Evolutionary conservation across 306 rosid species (phyloP), one percentile per base, ranked within the genome.

Genomic region (Cucurbita ficifolia): DNA sequence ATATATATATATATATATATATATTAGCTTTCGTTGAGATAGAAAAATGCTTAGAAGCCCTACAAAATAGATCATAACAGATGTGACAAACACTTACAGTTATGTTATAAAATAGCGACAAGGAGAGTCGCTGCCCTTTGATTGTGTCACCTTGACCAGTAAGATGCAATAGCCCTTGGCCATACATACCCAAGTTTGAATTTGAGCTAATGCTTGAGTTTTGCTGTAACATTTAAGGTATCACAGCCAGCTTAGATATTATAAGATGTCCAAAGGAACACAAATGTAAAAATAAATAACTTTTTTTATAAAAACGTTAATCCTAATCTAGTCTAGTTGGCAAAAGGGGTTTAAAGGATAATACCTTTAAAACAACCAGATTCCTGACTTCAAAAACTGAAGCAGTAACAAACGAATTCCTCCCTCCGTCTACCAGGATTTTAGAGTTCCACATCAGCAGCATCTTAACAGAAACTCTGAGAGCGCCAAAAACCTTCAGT

Each of bases 71-170:
- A 48, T 13, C 46, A 39, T 61, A 75, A 75, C 10, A 29, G 24
- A 45, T 24, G 56, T 24, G 73, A 48, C 7, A 14, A 77, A 71
- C 70, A 50, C 98, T 90, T 90, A 94, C 98, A 68, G 98, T 94
- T 78, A 94, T 84, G 87, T 94, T 94, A 81, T 94, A 94, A 88
- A 94, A 94, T 76, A 94, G 98, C 78, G 98, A 94, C 87, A 94
- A 86, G 54, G 98, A 94, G 71, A 94, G 88, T 60, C 97, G 87
- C 82, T 90, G 96, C 83, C 89, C 90, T 90, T 85, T 86, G 81
- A 94, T 94, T 71, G 92, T 87, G 82, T 94, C 98, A n/a, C 98
- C 98, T 65, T 76, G 79, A 79, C 96, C 97, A 22, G 90, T 83
- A 83, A 94, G 85, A 75, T 86, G 86, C 87, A 94, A 89, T 33